phyloP scores from a whole-genome alignment of 345 rosid species.

The Anacardium occidentale region DNA sequence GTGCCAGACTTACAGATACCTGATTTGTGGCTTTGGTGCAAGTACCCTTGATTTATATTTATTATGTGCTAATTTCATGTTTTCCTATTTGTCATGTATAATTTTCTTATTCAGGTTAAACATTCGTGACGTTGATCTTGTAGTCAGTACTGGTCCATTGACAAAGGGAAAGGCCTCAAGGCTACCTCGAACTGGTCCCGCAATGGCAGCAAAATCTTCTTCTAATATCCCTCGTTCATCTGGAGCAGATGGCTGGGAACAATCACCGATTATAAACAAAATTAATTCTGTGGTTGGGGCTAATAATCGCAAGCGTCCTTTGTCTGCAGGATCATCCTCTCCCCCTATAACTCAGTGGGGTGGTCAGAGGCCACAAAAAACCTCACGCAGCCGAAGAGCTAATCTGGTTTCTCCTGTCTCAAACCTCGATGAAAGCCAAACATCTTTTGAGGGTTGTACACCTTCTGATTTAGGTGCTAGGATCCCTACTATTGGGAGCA shows the following conservation, averaged over 20 bases:
- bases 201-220: slow-evolving; percentile 37
- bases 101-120: slow-evolving; percentile 37
- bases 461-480: slow-evolving; percentile 37
- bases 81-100: slow-evolving; percentile 7
- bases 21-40: neutral
- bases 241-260: slow-evolving; percentile 46
- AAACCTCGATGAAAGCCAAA: slow-evolving; percentile 46
- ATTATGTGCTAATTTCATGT: neutral
- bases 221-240: slow-evolving; percentile 35
- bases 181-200: slow-evolving; percentile 45
- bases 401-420: slow-evolving; percentile 56
- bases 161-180: slow-evolving; percentile 53
- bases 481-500: slow-evolving; percentile 35
- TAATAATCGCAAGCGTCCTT: slow-evolving; percentile 46
- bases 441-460: slow-evolving; percentile 37
- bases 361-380: slow-evolving; percentile 58
- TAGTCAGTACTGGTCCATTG: slow-evolving; percentile 30
- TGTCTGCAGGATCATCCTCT: slow-evolving; percentile 47
- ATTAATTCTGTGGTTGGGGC: slow-evolving; percentile 32
- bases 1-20: slow-evolving; percentile 2
- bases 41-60: slow-evolving; percentile 7
- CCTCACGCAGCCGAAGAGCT: slow-evolving; percentile 56
- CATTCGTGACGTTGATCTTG: slow-evolving; percentile 36
- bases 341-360: slow-evolving; percentile 58
- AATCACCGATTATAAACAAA: slow-evolving; percentile 35